Evolutionary conservation across 2,329 filamentous ascomycete species (phyloP), one percentile per base, ranked within the genome.

Genomic region (Immersiporthe knoxdaviesiana): DNA sequence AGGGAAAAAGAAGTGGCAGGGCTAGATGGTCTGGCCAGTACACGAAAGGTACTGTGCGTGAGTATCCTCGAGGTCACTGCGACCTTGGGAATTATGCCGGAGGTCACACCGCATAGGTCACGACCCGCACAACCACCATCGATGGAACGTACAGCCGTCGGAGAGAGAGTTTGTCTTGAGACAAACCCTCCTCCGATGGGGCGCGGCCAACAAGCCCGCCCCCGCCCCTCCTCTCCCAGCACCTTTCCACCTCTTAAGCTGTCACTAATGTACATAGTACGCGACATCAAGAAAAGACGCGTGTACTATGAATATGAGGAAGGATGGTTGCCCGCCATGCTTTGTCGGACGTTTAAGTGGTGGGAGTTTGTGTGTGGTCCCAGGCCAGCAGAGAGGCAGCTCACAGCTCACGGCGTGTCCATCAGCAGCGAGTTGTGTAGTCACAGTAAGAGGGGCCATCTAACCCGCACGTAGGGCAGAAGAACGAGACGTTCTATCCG

Each of bases 391-490:
- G 12, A 52, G 50, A 35, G 52, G 52, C 12, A 54, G 52, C 27
- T 56, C 63, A 58, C 14, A 41, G 47, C 44, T 8, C 18, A 47
- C 24, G 32, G 21, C 35, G 30, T 62, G 37, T 27, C 44, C n/a
- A 41, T 62, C 37, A 37, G 32, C 56, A 44, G 39, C 11, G 35
- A 14, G 27, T n/a, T n/a, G n/a, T n/a, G n/a, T 35, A 27, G 16
- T 27, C 41, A 41, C 41, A 35, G 37, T 32, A n/a, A n/a, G 39
- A 60, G 37, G 21, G 41, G 64, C 47, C 64, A 35, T 39, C 54
- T 60, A 50, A 37, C 56, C 64, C 64, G 30, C 64, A 27, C 64
- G 44, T 66, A 66, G 64, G 64, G 64, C 64, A 59, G 64, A 66
- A 50, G 64, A 67, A 61, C 37, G 8, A 50, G 60, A 47, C 24